These are phyloP conservation scores for Agrostemma githago DNA, from an alignment of 148 eudicot species.

Conservation along the genomic window DNA sequence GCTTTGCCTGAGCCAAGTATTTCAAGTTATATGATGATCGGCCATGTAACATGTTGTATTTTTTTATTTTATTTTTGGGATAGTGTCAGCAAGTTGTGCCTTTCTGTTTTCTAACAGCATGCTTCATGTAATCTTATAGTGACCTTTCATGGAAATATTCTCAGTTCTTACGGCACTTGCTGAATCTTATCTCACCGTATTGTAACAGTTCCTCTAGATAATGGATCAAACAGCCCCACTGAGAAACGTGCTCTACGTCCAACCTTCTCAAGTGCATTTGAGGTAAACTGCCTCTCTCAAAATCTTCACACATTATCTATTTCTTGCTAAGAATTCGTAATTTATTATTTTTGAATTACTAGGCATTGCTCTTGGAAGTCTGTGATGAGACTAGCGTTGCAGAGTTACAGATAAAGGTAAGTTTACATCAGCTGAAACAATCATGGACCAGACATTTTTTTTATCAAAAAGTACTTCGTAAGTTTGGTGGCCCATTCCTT, in stretches of 20 bases:
- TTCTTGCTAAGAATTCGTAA: not conserved
- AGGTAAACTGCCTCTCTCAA: conserved; percentile 35
- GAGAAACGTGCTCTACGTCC: conserved; percentile 42
- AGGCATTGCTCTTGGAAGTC: conserved; percentile 64
- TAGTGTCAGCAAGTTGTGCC: not conserved
- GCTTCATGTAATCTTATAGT: not conserved
- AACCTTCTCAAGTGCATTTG: conserved; percentile 64
- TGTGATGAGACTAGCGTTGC: conserved; percentile 90
- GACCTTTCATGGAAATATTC: not conserved
- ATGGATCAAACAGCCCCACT: conserved; percentile 29
- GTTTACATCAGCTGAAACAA: conserved; percentile 1
- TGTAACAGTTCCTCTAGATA: conserved; percentile 35
- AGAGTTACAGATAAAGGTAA: conserved; percentile 79
- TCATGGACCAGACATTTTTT: not conserved
- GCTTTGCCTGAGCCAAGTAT: not conserved
- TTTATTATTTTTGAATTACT: conserved; percentile 12
- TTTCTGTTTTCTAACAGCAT: not conserved
- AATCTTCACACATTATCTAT: not conserved
- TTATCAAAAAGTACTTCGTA: not conserved
- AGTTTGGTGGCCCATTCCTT: not conserved
- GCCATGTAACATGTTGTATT: not conserved
- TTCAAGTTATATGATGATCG: not conserved
- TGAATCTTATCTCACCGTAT: conserved; percentile 17
- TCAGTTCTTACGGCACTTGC: not conserved
- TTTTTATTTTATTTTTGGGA: not conserved